Conservation (phyloP, 306 rosid species). For the Canavalia ensiformis region DNA sequence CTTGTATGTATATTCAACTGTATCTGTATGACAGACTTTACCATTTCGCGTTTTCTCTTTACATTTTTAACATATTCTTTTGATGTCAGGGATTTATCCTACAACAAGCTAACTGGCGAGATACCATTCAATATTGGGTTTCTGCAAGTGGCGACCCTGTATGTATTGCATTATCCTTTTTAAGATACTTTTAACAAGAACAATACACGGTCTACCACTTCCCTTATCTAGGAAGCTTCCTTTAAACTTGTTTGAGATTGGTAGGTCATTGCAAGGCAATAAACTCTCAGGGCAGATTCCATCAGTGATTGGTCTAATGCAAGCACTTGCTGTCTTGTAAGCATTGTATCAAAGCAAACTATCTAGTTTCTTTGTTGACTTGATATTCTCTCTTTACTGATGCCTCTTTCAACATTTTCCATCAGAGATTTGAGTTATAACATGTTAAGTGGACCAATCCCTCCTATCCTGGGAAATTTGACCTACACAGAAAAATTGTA, state of each 20-base stretch:
- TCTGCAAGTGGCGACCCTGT: constrained; percentile 89
- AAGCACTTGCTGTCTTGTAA: constrained; percentile 90
- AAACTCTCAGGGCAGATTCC: constrained; percentile 77
- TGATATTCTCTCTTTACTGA: neutral
- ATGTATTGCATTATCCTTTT: constrained; percentile 41
- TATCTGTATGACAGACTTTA: neutral
- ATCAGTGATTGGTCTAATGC: constrained; percentile 87
- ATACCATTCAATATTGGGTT: constrained; percentile 89
- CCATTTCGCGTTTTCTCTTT: neutral
- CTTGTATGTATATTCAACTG: constrained; percentile 68
- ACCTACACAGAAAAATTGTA: constrained; percentile 85
- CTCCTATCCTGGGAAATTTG: constrained; percentile 82
- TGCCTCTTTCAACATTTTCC: constrained; percentile 11
- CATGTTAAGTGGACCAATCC: constrained; percentile 73
- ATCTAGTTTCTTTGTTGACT: neutral
- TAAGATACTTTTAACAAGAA: constrained; percentile 5
- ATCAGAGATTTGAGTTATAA: constrained; percentile 85
- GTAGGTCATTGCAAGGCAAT: constrained; percentile 85
- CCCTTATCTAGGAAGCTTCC: neutral
- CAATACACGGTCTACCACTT: neutral
- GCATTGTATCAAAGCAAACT: constrained; percentile 47
- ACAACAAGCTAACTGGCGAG: constrained; percentile 77
- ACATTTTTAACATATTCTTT: neutral
- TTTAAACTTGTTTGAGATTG: constrained; percentile 25
- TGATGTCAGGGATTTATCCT: constrained; percentile 77